Evolutionary conservation across 106 monocot genomes (phyloP), one percentile per base, ranked within the genome.

Genomic region (Phalaenopsis aphrodite): DNA sequence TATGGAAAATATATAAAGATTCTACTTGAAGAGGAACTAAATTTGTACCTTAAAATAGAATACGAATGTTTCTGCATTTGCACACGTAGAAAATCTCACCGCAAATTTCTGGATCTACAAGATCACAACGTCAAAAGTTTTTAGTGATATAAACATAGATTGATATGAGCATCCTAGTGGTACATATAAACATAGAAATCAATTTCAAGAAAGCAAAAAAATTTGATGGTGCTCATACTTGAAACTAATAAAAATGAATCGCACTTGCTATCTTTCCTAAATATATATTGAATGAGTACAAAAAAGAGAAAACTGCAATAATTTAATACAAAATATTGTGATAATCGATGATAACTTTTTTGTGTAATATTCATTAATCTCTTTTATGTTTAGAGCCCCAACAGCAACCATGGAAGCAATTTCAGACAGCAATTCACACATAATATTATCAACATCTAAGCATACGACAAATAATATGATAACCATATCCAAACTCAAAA

Each of bases 91-190:
- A 81, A 95, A 95, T 17, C 87, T 79, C 77, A 92, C 72, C 2
- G 88, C 92, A 79, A 95, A 95, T 56, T 90, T 95, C 85, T 92
- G 87, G 84, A 88, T 83, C 95, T 95, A 90, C 55, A 79, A 65
- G 58, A 14, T 72, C 8, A 42, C 11, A 56, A 64, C 3, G 11
- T 56, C 17, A 45, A 43, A 42, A 43, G 3, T n/a, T 74, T 18
- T 69, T 74, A 42, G 18, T 43, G 17, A 5, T 18, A 4, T 3
- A 42, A 74, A 43, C 4, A 9, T 74, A 30, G 19, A 43, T 18
- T 74, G 74, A 18, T 36, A 43, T 74, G 17, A 74, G 43, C 42
- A 69, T 43, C 15, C 42, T 43, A 74, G 19, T 74, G 43, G 36
- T 45, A 42, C 5, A 74, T 8, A 74, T 42, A 74, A 45, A 74